Conservation (phyloP, 2,329 filamentous ascomycete species). For the Colletotrichum acutatum region DNA sequence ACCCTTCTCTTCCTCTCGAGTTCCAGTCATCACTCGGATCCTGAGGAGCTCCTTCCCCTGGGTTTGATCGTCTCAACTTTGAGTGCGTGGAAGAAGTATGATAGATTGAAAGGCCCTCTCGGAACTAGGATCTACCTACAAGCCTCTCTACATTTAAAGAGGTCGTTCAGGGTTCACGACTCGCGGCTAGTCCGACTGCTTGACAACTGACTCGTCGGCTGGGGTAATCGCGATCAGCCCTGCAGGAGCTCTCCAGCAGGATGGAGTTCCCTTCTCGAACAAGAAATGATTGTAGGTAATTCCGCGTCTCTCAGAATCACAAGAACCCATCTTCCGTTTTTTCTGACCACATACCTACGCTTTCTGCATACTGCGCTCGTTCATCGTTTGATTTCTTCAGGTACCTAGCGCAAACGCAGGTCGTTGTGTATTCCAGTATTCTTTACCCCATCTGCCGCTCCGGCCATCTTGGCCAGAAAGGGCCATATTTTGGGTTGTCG, state of each 20-base stretch:
- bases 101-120: not conserved
- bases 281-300: not conserved
- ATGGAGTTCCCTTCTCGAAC: not conserved
- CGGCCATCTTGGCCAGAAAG: not conserved
- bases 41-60: not conserved
- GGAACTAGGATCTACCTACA: not conserved
- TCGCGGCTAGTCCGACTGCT: not conserved
- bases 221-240: not conserved
- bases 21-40: not conserved
- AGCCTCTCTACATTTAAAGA: not conserved
- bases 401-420: not conserved
- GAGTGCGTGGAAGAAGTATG: not conserved
- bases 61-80: constrained; percentile 8
- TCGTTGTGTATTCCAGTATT: not conserved
- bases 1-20: not conserved
- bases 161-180: constrained; percentile 5
- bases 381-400: not conserved
- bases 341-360: not conserved
- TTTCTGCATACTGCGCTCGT: not conserved
- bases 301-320: not conserved
- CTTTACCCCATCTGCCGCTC: not conserved
- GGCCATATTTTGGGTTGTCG: not conserved
- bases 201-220: not conserved
- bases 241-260: not conserved
- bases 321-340: not conserved